Conservation (phyloP, 1,139 yeast genomes). For the Zygoascus hellenicus region DNA sequence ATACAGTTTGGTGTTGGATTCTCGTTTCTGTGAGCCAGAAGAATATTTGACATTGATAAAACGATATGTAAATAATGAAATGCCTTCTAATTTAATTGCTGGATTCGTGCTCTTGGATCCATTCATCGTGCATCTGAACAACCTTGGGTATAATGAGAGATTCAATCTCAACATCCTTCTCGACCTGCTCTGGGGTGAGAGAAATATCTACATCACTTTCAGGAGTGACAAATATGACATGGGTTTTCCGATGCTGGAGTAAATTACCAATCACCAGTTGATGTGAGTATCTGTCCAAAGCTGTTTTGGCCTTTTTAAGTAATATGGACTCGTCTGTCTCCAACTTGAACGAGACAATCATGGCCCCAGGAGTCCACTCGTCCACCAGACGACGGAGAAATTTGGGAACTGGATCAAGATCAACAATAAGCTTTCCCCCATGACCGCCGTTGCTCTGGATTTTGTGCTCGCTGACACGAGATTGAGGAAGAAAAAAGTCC, state of each 20-base stretch:
- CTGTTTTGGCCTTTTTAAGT: constrained; percentile 67
- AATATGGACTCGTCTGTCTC: constrained; percentile 79
- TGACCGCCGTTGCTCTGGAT: constrained; percentile 67
- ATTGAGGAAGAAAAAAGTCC: constrained; percentile 86
- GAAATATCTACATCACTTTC: constrained; percentile 46
- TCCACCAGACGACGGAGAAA: constrained; percentile 83
- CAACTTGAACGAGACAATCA: constrained; percentile 90
- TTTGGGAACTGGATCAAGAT: constrained; percentile 93
- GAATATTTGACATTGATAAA: not conserved
- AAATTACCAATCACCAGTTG: constrained; percentile 93
- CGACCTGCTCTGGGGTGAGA: constrained; percentile 41
- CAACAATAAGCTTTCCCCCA: constrained; percentile 68
- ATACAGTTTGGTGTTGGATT: constrained; percentile 89
- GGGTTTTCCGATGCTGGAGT: constrained; percentile 78
- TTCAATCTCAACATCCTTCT: constrained; percentile 56
- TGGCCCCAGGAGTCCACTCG: constrained; percentile 91
- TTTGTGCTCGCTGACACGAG: constrained; percentile 85
- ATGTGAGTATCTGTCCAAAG: constrained; percentile 80
- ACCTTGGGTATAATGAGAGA: constrained; percentile 72
- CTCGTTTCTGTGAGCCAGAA: constrained; percentile 53
- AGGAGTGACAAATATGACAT: constrained; percentile 78
- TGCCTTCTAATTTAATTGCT: not conserved
- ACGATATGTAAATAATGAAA: not conserved
- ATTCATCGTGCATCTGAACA: constrained; percentile 50
- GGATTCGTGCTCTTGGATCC: constrained; percentile 41